Percentiles rank a stretch among this genome's conserved stretches.
These are phyloP conservation scores for Saccharata proteae DNA, from an alignment of 2,329 filamentous ascomycete genomes.

Conservation along the genomic window DNA sequence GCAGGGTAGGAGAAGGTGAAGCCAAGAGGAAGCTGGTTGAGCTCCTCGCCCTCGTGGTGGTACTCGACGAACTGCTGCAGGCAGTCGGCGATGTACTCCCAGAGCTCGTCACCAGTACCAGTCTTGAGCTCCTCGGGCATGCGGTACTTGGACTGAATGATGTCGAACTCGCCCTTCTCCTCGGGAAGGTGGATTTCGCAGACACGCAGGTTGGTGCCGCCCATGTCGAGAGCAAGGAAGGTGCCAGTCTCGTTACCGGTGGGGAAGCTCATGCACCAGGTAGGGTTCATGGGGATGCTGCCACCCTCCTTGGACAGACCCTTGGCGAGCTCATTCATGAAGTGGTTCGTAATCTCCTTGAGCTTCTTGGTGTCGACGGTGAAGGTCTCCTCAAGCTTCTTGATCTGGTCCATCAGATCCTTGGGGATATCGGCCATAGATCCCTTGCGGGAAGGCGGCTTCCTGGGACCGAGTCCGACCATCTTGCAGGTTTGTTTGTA, in stretches of 20 bases:
- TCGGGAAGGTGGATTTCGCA: slow-evolving; percentile 87
- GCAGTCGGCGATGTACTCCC: slow-evolving; percentile 92
- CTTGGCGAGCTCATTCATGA: slow-evolving; percentile 76
- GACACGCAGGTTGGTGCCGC: slow-evolving; percentile 87
- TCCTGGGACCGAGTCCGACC: slow-evolving; percentile 53
- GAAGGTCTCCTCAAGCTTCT: slow-evolving; percentile 72
- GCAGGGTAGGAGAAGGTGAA: slow-evolving; percentile 97
- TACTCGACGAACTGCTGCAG: slow-evolving; percentile 83
- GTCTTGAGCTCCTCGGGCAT: slow-evolving; percentile 92
- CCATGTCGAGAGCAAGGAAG: slow-evolving; percentile 88
- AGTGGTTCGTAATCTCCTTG: slow-evolving; percentile 83
- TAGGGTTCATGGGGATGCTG: slow-evolving; percentile 96
- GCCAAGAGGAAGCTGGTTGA: slow-evolving; percentile 63
- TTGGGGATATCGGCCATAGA: slow-evolving; percentile 87
- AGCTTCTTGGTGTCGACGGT: slow-evolving; percentile 66
- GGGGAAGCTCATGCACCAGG: slow-evolving; percentile 89
- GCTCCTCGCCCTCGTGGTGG: slow-evolving; percentile 57
- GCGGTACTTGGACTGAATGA: slow-evolving; percentile 91
- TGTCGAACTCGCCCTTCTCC: slow-evolving; percentile 84
- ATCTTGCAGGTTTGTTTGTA: slow-evolving; percentile 32
- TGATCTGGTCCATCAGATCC: slow-evolving; percentile 69
- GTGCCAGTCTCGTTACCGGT: slow-evolving; percentile 79
- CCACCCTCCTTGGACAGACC: slow-evolving; percentile 82
- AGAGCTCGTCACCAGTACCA: slow-evolving; percentile 73
- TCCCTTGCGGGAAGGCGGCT: slow-evolving; percentile 62